Conservation (phyloP, 345 rosid genomes). For the Camelina sativa region DNA sequence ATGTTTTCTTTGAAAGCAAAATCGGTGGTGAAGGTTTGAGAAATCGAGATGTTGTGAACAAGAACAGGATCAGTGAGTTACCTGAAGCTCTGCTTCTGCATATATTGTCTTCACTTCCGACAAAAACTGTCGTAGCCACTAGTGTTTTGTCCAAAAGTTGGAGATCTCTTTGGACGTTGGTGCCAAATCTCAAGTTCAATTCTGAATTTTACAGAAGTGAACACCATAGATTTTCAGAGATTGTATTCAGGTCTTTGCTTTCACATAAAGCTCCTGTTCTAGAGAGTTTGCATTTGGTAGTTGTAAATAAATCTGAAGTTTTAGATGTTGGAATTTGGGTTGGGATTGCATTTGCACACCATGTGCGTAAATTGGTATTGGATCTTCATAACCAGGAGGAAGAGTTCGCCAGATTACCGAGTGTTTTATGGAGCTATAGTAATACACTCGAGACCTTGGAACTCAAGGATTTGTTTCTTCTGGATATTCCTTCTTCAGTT, state of each 20-base stretch:
- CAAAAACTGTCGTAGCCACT: not conserved
- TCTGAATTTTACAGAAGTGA: not conserved
- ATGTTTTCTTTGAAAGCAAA: not conserved
- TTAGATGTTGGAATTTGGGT: not conserved
- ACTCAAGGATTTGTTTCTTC: not conserved
- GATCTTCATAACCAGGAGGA: not conserved
- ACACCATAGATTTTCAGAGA: not conserved
- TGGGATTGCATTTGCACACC: constrained; percentile 17
- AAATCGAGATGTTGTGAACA: not conserved
- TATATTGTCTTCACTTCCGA: constrained; percentile 6
- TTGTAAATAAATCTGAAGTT: not conserved
- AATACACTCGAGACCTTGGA: constrained; percentile 5
- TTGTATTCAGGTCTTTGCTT: not conserved
- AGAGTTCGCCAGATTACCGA: not conserved
- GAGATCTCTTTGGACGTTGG: constrained; percentile 29
- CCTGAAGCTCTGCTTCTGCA: constrained; percentile 24
- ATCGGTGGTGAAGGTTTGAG: constrained; percentile 5
- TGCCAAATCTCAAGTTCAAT: constrained; percentile 18
- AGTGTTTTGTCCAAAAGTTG: constrained; percentile 18
- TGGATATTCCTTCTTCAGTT: constrained; percentile 12
- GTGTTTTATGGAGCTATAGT: not conserved
- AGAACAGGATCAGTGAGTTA: constrained; percentile 23
- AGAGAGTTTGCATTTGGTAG: constrained; percentile 1
- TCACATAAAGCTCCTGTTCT: constrained; percentile 16
- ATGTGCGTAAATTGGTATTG: constrained; percentile 1